These are phyloP conservation scores for Fusarium miscanthi DNA, from an alignment of 2,329 filamentous ascomycete species.

Conservation along the genomic window DNA sequence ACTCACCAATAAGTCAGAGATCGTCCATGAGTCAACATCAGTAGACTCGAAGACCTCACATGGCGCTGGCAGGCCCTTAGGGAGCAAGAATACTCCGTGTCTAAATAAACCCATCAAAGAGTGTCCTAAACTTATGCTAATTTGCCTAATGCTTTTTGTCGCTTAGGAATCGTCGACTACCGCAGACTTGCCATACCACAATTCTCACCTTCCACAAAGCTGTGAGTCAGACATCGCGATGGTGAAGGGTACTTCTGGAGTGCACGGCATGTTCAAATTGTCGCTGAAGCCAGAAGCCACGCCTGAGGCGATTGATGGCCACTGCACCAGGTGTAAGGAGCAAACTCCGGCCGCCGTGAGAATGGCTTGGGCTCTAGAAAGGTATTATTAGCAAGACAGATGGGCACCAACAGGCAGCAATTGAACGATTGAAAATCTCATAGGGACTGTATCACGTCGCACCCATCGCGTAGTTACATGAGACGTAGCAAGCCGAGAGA, in stretches of 20 bases:
- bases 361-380: neutral
- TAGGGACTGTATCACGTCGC: neutral
- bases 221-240: neutral
- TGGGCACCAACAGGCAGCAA: neutral
- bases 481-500: neutral
- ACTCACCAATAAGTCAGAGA: neutral
- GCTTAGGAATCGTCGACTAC: neutral
- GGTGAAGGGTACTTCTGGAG: accelerated
- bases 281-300: too few species aligned
- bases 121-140: accelerated
- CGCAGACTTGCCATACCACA: too few species aligned
- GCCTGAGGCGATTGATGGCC: neutral
- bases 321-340: neutral
- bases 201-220: neutral
- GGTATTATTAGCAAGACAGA: accelerated
- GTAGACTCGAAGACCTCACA: neutral
- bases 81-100: neutral
- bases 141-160: accelerated
- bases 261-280: accelerated
- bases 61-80: neutral
- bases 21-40: neutral
- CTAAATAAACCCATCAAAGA: neutral
- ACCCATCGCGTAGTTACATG: neutral
- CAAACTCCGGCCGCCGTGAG: accelerated
- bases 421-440: neutral